Conservation (phyloP, 495 filamentous ascomycete genomes). For the Penicillium crystallinum region DNA sequence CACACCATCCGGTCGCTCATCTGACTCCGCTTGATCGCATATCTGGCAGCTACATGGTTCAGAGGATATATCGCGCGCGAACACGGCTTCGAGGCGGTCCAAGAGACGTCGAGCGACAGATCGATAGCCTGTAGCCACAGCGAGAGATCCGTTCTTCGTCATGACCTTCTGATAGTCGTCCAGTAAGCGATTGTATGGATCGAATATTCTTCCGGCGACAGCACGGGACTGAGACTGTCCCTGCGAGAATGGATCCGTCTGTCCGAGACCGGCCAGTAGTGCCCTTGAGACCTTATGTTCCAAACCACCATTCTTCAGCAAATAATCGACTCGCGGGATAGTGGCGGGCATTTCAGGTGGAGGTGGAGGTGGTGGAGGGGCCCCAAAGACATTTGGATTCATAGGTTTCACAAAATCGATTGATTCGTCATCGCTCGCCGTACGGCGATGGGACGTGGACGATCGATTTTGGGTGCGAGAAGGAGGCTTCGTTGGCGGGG, state of each 20-base stretch:
- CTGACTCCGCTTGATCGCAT: conserved; percentile 57
- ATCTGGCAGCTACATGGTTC: conserved; percentile 76
- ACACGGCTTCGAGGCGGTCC: conserved; percentile 90
- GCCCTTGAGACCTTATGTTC: conserved; percentile 57
- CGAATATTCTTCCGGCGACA: conserved; percentile 62
- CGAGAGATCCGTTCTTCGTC: conserved; percentile 75
- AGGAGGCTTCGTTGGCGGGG: conserved; percentile 36
- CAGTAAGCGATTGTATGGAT: conserved; percentile 70
- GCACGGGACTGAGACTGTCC: conserved; percentile 29
- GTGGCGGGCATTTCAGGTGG: conserved; percentile 63
- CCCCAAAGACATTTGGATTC: conserved; percentile 28
- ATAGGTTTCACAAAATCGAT: conserved; percentile 40
- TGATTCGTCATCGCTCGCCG: conserved; percentile 32
- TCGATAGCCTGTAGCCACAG: conserved; percentile 92
- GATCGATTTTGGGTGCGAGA: conserved; percentile 39
- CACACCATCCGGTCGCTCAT: conserved; percentile 60
- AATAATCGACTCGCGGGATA: conserved; percentile 80
- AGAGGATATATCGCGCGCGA: conserved; percentile 81
- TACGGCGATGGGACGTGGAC: conserved; percentile 30
- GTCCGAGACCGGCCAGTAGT: conserved; percentile 49
- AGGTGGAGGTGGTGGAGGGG: conserved; percentile 76
- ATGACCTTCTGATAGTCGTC: conserved; percentile 83
- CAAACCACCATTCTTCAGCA: conserved; percentile 81
- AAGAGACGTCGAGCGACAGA: conserved; percentile 88
- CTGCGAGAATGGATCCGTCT: conserved; percentile 40